Evolutionary conservation across 306 rosid genomes (phyloP).

Genomic region (Calophaca sinica): DNA sequence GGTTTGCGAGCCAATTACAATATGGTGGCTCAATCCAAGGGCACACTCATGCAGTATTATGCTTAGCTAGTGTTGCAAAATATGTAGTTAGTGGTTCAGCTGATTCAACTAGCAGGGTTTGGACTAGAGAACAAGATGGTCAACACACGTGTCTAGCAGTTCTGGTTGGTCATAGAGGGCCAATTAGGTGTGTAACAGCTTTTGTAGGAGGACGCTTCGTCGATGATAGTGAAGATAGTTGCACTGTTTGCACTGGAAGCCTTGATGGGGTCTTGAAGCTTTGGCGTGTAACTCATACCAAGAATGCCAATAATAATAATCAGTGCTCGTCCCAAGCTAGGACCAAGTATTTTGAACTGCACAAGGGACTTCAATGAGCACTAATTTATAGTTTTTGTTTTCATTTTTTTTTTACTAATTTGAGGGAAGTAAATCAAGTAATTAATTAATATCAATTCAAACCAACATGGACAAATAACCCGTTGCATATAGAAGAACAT

Average conservation of each 20-base stretch:
- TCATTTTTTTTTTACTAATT: neutral
- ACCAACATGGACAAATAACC: no score
- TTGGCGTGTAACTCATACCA: slow-evolving; percentile 71
- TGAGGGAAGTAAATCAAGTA: neutral
- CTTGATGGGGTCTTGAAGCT: slow-evolving; percentile 88
- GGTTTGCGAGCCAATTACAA: slow-evolving; percentile 83
- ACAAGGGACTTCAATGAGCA: slow-evolving; percentile 28
- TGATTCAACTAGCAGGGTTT: slow-evolving; percentile 81
- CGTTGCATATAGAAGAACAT: no score
- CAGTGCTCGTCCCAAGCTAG: slow-evolving; percentile 49
- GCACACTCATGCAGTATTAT: slow-evolving; percentile 88
- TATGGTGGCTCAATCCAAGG: slow-evolving; percentile 95
- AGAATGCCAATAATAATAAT: slow-evolving; percentile 30
- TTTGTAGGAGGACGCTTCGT: slow-evolving; percentile 50
- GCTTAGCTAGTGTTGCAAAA: slow-evolving; percentile 64
- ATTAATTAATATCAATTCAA: no score
- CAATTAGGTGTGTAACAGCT: slow-evolving; percentile 71
- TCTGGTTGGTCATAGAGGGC: slow-evolving; percentile 89
- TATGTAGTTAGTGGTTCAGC: slow-evolving; percentile 87
- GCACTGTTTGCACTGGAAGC: slow-evolving; percentile 80
- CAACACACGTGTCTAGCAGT: slow-evolving; percentile 79
- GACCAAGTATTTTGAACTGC: slow-evolving; percentile 65
- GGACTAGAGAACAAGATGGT: slow-evolving; percentile 70
- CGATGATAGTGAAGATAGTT: slow-evolving; percentile 58
- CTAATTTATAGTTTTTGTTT: neutral